These are phyloP conservation scores for Naganishia vaughanmartiniae DNA, from an alignment of 768 basidiomycete species.

Conservation along the genomic window DNA sequence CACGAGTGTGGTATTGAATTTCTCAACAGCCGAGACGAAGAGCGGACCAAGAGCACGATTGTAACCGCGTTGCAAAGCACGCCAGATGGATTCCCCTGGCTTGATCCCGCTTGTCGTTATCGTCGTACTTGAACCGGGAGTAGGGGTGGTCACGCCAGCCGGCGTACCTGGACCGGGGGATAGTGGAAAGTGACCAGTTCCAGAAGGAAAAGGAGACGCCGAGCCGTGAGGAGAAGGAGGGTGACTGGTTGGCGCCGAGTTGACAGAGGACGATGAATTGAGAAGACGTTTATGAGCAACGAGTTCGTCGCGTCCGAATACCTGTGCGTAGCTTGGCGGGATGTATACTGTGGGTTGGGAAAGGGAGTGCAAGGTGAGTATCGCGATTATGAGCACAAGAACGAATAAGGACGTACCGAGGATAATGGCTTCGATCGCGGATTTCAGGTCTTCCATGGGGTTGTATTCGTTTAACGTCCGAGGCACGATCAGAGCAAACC, in stretches of 20 bases:
- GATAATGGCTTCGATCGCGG: slow-evolving; percentile 40
- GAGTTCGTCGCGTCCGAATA: slow-evolving; percentile 40
- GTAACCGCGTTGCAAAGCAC: slow-evolving; percentile 16
- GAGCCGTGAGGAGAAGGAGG: slow-evolving; percentile 22
- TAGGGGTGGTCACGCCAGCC: neutral
- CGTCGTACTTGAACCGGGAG: slow-evolving; percentile 41
- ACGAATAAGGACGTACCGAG: slow-evolving; percentile 37
- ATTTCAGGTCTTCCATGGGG: slow-evolving; percentile 45
- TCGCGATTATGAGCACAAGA: neutral
- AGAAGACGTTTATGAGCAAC: slow-evolving; percentile 29
- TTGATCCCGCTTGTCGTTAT: slow-evolving; percentile 42
- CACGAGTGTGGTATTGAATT: slow-evolving; percentile 44
- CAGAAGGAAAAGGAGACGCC: slow-evolving; percentile 23
- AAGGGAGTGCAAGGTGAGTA: neutral
- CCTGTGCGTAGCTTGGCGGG: slow-evolving; percentile 40
- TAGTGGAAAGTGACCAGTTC: slow-evolving; percentile 34
- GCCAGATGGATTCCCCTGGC: slow-evolving; percentile 32
- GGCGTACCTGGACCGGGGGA: slow-evolving; percentile 28
- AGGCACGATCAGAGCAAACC: slow-evolving; percentile 17
- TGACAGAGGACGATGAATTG: slow-evolving; percentile 5
- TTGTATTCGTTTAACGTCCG: slow-evolving; percentile 39
- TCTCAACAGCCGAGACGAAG: slow-evolving; percentile 42
- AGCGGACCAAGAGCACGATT: slow-evolving; percentile 43
- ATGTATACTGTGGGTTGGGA: slow-evolving; percentile 44
- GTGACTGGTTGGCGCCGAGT: neutral